Evolutionary conservation across 345 rosid species (phyloP), one percentile per base, ranked within the genome.

Genomic region (Conringia planisiliqua): DNA sequence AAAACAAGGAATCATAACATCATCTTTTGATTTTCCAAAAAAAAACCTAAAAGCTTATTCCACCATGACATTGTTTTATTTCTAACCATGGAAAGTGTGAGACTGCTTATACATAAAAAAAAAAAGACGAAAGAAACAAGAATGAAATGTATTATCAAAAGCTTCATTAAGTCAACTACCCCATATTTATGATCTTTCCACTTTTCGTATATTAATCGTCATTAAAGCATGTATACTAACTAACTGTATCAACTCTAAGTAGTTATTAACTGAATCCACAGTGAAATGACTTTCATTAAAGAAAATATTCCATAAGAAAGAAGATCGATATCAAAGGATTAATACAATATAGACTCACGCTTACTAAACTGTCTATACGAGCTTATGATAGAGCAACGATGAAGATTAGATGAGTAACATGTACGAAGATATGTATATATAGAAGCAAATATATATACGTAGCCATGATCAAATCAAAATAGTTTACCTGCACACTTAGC

Each of bases 401-500:
- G 8, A 66, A 48, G 30, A 64, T 43, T 38, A 39, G 11, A 13
- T 27, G 44, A 39, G 32, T 20, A 40, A 29, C 6, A 50, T 17
- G 7, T 48, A 35, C 22, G 51, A 10, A 52, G 7, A 11, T 27
- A 26, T n/a, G 26, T 13, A 22, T n/a, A 44, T 46, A 20, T 26
- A 38, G 16, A 68, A 20, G 51, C 5, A 54, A 12, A 27, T 32
- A 32, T 69, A 36, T 69, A 9, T 39, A n/a, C n/a, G 40, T 12
- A 57, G 16, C 35, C 12, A 63, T 6, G 24, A 29, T 30, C 39
- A 13, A 11, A 68, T 32, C 14, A 54, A 54, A 38, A 35, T 14
- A 39, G 46, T 12, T 43, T 84, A 91, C 98, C 97, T 58, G 91
- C 71, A 54, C 74, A 80, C 52, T 68, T 88, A 68, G 91, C 73